phyloP scores from a whole-genome alignment of 192 early-diverging fungal species.

The Phycomyces nitens region DNA sequence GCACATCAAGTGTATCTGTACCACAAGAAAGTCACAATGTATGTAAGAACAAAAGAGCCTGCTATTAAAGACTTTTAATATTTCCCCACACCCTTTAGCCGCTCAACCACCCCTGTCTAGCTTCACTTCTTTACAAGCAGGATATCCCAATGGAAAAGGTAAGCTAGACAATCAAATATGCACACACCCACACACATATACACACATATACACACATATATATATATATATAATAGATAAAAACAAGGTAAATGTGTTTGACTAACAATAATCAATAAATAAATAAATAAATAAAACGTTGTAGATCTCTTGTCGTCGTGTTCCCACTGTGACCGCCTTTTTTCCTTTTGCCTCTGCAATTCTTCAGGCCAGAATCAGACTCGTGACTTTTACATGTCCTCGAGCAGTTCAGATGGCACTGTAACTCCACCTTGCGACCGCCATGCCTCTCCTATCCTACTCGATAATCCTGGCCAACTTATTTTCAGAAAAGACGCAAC shows the following conservation, averaged over 20 bases:
- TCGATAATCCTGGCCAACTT: neutral
- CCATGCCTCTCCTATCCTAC: neutral
- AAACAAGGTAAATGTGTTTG: too few species aligned
- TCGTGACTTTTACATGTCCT: slow-evolving; percentile 2
- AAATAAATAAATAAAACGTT: too few species aligned
- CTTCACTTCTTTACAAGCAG: neutral
- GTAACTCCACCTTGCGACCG: slow-evolving; percentile 16
- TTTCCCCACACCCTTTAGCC: neutral
- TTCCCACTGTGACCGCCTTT: slow-evolving; percentile 13
- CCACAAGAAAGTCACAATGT: slow-evolving; percentile 1
- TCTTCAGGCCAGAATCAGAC: slow-evolving; percentile 2
- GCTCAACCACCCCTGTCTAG: neutral
- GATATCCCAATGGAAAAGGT: neutral
- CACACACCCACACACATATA: neutral
- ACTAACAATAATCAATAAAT: too few species aligned
- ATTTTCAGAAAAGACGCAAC: neutral
- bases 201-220: too few species aligned
- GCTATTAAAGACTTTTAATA: neutral
- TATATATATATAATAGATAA: too few species aligned
- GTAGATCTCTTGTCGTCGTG: slow-evolving; percentile 2
- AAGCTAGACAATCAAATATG: neutral
- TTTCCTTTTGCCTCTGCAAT: slow-evolving; percentile 16
- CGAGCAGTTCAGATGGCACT: slow-evolving; percentile 26
- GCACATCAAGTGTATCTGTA: slow-evolving; percentile 55
- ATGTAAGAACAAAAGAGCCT: neutral